Evolutionary conservation across 495 filamentous ascomycete species (phyloP).

Genomic region (Physcia stellaris): DNA sequence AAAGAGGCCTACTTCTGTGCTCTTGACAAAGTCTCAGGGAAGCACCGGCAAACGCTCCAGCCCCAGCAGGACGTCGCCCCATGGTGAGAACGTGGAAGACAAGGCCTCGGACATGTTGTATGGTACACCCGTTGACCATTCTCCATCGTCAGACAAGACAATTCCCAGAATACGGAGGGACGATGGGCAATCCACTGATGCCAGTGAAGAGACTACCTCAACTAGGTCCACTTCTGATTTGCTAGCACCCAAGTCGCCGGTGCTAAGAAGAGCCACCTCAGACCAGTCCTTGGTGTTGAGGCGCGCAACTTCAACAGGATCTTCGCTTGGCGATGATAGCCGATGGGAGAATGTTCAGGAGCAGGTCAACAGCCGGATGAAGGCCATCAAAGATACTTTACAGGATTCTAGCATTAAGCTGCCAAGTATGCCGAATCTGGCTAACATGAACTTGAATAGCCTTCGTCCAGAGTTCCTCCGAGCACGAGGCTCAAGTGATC

Average conservation of each 20-base stretch:
- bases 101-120: conserved; percentile 21
- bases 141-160: too few species aligned
- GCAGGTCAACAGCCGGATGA: conserved; percentile 74
- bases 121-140: too few species aligned
- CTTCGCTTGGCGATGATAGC: conserved; percentile 77
- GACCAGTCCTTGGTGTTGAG: conserved; percentile 57
- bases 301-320: conserved; percentile 51
- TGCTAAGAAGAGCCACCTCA: conserved; percentile 51
- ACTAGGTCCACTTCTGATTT: too few species aligned
- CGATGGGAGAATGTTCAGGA: conserved; percentile 66
- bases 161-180: too few species aligned
- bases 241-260: too few species aligned
- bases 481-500: conserved; percentile 14
- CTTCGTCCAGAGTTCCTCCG: conserved; percentile 29
- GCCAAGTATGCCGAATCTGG: conserved; percentile 45
- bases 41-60: too few species aligned
- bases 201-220: too few species aligned
- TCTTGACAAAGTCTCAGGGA: too few species aligned
- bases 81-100: conserved; percentile 7
- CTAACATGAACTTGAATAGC: conserved; percentile 30
- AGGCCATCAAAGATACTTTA: conserved; percentile 81
- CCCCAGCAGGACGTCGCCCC: conserved; percentile 8
- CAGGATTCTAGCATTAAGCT: conserved; percentile 67
- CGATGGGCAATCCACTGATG: too few species aligned
- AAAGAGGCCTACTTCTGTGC: too few species aligned